These are phyloP conservation scores for Colletotrichum musae DNA, from an alignment of 2,329 filamentous ascomycete species.

Conservation along the genomic window DNA sequence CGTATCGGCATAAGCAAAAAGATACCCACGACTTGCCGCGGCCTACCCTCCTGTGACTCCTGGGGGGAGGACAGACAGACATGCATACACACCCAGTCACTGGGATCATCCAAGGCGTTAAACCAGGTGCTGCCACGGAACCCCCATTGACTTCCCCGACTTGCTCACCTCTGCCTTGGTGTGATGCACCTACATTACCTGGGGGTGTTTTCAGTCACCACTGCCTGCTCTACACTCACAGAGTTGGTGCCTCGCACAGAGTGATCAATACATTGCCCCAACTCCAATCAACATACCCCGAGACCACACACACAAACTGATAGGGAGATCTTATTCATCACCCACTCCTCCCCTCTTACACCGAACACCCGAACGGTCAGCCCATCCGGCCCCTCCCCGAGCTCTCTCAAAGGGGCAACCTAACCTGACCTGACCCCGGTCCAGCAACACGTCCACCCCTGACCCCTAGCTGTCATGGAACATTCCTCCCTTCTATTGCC, in stretches of 20 bases:
- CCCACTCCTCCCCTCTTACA: slow-evolving; percentile 12
- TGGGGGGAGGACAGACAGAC: too few relatives aligned
- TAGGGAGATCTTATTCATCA: too few relatives aligned
- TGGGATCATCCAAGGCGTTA: slow-evolving; percentile 27
- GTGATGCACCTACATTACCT: too few relatives aligned
- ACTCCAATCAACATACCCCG: too few relatives aligned
- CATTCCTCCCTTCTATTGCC: slow-evolving; percentile 38
- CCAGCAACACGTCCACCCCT: slow-evolving; percentile 12
- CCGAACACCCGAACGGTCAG: slow-evolving; percentile 32
- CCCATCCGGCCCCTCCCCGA: slow-evolving; percentile 29
- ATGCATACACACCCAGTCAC: neutral
- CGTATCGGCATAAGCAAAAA: slow-evolving; percentile 27
- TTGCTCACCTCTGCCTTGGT: too few relatives aligned
- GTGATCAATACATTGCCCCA: too few relatives aligned
- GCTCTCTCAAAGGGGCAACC: slow-evolving; percentile 32
- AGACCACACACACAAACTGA: too few relatives aligned
- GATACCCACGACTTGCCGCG: neutral
- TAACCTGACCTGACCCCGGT: slow-evolving; percentile 19
- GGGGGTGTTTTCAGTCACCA: too few relatives aligned
- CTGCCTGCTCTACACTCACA: too few relatives aligned
- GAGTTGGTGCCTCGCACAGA: too few relatives aligned
- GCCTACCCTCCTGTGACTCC: too few relatives aligned
- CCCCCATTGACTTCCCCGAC: too few relatives aligned
- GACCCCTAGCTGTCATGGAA: slow-evolving; percentile 38
- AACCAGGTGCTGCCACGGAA: neutral